Conservation (phyloP, 371 early-diverging fungal genomes). For the Mucor circinelloides region DNA sequence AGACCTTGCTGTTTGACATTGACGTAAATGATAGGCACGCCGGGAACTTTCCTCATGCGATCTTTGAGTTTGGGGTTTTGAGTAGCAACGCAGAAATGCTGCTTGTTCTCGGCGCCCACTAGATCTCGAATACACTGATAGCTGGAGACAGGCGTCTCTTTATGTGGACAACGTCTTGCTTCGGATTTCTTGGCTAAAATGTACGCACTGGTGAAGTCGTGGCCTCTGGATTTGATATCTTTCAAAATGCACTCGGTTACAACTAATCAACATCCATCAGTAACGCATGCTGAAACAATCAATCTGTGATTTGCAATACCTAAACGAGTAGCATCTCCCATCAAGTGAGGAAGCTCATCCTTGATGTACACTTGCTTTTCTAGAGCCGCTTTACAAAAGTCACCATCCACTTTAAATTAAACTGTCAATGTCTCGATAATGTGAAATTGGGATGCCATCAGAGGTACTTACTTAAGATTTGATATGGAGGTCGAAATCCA, state of each 20-base stretch:
- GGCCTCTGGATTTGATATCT: conserved; percentile 71
- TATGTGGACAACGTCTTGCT: conserved; percentile 79
- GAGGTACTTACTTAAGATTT: conserved; percentile 69
- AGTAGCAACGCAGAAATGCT: conserved; percentile 83
- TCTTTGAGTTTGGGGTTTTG: conserved; percentile 72
- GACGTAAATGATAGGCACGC: conserved; percentile 87
- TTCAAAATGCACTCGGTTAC: conserved; percentile 81
- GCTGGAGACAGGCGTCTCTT: conserved; percentile 55
- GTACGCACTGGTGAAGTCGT: conserved; percentile 60
- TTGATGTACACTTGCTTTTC: conserved; percentile 61
- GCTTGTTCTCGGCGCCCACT: conserved; percentile 70
- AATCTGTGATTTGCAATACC: background rate
- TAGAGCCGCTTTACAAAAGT: conserved; percentile 67
- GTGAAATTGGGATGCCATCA: background rate
- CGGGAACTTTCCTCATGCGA: conserved; percentile 73
- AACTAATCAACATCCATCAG: conserved; percentile 43
- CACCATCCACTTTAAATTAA: conserved; percentile 71
- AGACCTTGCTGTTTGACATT: conserved; percentile 46
- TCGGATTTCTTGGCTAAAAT: conserved; percentile 71
- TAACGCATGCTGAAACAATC: background rate
- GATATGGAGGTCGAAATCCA: conserved; percentile 90
- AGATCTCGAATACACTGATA: conserved; percentile 75
- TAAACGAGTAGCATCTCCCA: conserved; percentile 52
- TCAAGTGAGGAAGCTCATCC: conserved; percentile 54
- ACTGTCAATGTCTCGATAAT: background rate